These are phyloP conservation scores for Epichloe gansuensis DNA, from an alignment of 2,329 filamentous ascomycete genomes.

Conservation along the genomic window DNA sequence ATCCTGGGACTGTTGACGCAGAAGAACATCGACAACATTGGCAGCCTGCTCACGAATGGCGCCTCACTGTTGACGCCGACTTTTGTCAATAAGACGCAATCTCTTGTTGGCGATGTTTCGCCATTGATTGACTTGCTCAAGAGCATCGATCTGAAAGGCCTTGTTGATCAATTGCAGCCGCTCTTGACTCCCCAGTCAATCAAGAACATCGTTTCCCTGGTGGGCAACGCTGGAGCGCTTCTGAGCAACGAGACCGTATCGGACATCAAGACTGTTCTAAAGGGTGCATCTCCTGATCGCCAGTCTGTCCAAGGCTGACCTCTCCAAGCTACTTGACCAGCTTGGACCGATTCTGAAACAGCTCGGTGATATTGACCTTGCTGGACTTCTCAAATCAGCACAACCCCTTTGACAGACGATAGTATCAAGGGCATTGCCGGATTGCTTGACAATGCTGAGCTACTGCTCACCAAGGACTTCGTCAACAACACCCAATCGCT, in stretches of 20 bases:
- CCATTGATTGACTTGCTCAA: constrained; percentile 17
- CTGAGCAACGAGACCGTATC: constrained; percentile 2
- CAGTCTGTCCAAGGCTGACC: constrained; percentile 6
- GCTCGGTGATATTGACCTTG: constrained; percentile 4
- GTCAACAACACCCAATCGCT: constrained; percentile 10
- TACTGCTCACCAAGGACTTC: constrained; percentile 9
- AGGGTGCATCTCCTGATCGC: constrained; percentile 4
- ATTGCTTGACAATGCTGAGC: constrained; percentile 1
- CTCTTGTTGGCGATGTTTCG: constrained; percentile 23
- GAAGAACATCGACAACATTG: constrained; percentile 21
- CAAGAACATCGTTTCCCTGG: constrained; percentile 14
- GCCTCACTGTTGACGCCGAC: constrained; percentile 21
- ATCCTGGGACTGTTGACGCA: constrained; percentile 19
- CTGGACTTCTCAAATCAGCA: background rate
- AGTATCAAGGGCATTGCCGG: constrained; percentile 12
- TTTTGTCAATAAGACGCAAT: constrained; percentile 21
- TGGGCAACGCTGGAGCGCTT: constrained; percentile 6
- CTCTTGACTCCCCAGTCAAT: constrained; percentile 17
- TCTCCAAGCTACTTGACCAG: constrained; percentile 4
- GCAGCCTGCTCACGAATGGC: constrained; percentile 24
- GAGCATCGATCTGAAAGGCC: constrained; percentile 22
- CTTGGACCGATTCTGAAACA: constrained; percentile 4
- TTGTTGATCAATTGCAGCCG: constrained; percentile 16
- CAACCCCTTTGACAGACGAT: constrained; percentile 12
- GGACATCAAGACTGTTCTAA: constrained; percentile 2